These are phyloP conservation scores for Sextonia rubra DNA, from an alignment of 164 flowering plant genomes.

Conservation along the genomic window DNA sequence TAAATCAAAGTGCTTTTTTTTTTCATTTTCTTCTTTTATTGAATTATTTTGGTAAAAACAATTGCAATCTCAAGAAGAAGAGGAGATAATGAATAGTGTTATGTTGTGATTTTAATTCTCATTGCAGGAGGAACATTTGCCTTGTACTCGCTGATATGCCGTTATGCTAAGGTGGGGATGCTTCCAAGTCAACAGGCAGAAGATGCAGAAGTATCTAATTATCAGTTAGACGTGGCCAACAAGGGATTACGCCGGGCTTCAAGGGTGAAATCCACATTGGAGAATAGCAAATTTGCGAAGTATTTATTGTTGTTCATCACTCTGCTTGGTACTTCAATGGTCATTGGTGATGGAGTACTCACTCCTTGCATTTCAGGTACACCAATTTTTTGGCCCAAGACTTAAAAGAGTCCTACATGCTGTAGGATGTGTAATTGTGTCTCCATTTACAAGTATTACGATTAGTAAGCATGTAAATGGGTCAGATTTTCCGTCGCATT, in stretches of 20 bases:
- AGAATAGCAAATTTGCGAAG: slow-evolving; percentile 20
- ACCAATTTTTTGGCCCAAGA: no score
- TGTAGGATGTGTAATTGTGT: no score
- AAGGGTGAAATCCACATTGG: slow-evolving; percentile 16
- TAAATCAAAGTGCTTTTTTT: no score
- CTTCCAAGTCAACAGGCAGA: slow-evolving; percentile 27
- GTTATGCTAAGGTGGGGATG: slow-evolving; percentile 26
- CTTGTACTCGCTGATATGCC: slow-evolving; percentile 25
- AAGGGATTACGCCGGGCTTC: slow-evolving; percentile 18
- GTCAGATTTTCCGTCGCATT: no score
- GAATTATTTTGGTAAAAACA: no score
- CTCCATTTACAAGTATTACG: no score
- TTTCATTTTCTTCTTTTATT: no score
- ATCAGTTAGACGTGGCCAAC: slow-evolving; percentile 15
- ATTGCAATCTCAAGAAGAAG: no score
- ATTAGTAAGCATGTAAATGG: no score
- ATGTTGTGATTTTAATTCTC: not conserved
- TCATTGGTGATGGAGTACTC: slow-evolving; percentile 31
- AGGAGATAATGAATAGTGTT: not conserved
- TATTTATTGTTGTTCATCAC: slow-evolving; percentile 19
- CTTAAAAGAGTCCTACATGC: no score
- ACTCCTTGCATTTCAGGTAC: slow-evolving; percentile 36
- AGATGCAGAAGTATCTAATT: slow-evolving; percentile 22
- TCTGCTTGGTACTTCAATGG: slow-evolving; percentile 32
- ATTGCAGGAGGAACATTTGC: slow-evolving; percentile 28